phyloP scores from a whole-genome alignment of 768 basidiomycete species.

The Dacryopinax primogenitus region DNA sequence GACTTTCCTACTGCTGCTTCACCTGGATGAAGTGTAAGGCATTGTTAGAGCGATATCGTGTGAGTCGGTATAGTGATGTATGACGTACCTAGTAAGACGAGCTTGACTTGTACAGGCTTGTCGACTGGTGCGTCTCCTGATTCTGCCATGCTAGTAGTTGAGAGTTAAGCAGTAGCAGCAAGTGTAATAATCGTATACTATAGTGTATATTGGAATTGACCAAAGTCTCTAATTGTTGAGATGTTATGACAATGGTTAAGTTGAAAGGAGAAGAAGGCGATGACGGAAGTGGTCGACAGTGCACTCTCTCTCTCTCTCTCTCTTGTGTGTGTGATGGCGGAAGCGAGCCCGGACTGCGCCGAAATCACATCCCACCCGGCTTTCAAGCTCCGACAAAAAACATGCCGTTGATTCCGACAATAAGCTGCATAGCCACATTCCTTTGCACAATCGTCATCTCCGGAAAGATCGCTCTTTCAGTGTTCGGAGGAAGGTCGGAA shows the following conservation, averaged over 20 bases:
- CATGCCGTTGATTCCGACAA: neutral
- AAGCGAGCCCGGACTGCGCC: neutral
- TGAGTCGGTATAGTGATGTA: neutral
- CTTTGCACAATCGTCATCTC: no score
- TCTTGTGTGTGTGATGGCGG: neutral
- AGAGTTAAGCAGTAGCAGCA: neutral
- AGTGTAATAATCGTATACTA: neutral
- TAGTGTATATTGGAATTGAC: neutral
- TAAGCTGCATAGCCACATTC: no score
- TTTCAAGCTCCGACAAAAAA: neutral
- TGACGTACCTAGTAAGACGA: slow-evolving; percentile 78
- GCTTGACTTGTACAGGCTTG: slow-evolving; percentile 94
- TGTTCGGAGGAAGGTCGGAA: no score
- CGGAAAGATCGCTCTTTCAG: no score
- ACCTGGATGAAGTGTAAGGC: slow-evolving; percentile 37
- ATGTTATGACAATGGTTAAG: neutral
- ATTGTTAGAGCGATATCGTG: no score
- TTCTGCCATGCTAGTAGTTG: neutral
- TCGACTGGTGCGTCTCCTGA: slow-evolving; percentile 28
- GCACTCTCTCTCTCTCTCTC: no score
- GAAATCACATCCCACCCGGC: neutral
- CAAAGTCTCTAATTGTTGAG: neutral
- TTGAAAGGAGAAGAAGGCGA: neutral
- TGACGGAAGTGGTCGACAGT: slow-evolving; percentile 2
- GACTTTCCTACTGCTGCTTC: slow-evolving; percentile 99